Conservation (phyloP, 192 early-diverging fungal species). For the Coemansia sp. region DNA sequence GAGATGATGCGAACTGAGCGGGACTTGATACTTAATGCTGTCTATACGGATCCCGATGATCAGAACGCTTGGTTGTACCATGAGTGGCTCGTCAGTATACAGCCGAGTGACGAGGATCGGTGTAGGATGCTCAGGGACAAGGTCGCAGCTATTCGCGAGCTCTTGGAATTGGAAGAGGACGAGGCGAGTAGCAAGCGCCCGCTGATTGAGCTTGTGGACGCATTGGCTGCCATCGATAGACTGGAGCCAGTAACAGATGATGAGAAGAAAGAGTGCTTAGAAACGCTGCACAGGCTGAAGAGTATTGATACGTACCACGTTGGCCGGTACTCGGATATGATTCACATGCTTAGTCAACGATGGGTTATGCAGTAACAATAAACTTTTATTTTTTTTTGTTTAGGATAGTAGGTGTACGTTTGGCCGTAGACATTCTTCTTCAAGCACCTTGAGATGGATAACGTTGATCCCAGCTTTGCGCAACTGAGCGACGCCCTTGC, state of each 20-base stretch:
- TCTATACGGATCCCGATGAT: conserved; percentile 96
- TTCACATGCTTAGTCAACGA: conserved; percentile 16
- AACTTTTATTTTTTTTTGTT: not conserved
- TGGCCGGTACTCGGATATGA: conserved; percentile 40
- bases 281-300: conserved; percentile 21
- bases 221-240: conserved; percentile 28
- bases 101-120: conserved; percentile 33
- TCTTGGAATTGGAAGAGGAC: conserved; percentile 53
- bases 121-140: conserved; percentile 23
- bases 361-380: conserved; percentile 24
- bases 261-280: conserved; percentile 33
- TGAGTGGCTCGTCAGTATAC: conserved; percentile 82
- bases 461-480: conserved; percentile 78
- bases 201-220: conserved; percentile 34
- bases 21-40: conserved; percentile 83
- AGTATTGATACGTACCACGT: conserved; percentile 33
- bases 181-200: conserved; percentile 27
- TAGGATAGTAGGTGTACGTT: conserved; percentile 63
- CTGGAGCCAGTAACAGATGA: conserved; percentile 10
- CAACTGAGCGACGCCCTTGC: conserved; percentile 74
- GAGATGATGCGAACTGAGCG: conserved; percentile 63
- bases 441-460: conserved; percentile 70
- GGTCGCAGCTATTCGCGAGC: conserved; percentile 45
- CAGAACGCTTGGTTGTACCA: conserved; percentile 98
- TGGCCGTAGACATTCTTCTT: conserved; percentile 74